Percentiles rank a stretch among this genome's conserved stretches.
phyloP scores from a whole-genome alignment of 495 filamentous ascomycete genomes.

The Cercophora scortea region DNA sequence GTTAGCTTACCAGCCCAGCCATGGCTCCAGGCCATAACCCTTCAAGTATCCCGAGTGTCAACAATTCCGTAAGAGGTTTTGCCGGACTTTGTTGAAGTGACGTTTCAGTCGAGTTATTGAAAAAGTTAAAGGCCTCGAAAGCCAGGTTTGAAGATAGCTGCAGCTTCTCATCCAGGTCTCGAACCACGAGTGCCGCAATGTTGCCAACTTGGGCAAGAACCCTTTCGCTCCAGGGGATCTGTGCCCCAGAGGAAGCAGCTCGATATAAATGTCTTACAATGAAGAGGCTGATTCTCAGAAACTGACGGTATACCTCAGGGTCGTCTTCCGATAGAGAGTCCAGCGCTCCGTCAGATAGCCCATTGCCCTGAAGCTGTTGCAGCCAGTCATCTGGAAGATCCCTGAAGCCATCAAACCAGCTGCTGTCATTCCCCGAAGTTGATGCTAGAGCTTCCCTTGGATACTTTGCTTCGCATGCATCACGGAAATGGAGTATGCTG shows the following conservation, averaged over 20 bases:
- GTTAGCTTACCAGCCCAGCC: conserved; percentile 23
- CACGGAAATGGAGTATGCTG: conserved; percentile 21
- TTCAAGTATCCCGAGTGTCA: conserved; percentile 36
- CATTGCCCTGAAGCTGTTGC: conserved; percentile 1
- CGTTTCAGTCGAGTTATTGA: conserved; percentile 4
- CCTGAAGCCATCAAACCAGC: conserved; percentile 18
- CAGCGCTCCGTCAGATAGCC: not conserved
- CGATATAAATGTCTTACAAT: conserved; percentile 16
- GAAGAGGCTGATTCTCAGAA: conserved; percentile 17
- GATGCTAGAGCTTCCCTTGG: conserved; percentile 1
- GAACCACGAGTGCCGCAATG: conserved; percentile 22
- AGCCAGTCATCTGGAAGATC: conserved; percentile 14
- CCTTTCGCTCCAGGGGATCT: conserved; percentile 14
- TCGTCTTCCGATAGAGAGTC: conserved; percentile 5
- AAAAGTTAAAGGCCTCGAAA: conserved; percentile 26
- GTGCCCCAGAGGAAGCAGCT: conserved; percentile 3
- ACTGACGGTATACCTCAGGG: conserved; percentile 18
- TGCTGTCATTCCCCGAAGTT: conserved; percentile 3
- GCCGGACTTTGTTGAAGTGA: not conserved
- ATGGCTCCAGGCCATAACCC: conserved; percentile 34
- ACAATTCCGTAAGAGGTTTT: conserved; percentile 2
- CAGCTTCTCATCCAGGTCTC: conserved; percentile 15
- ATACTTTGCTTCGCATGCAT: conserved; percentile 18
- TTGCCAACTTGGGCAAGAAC: conserved; percentile 17
- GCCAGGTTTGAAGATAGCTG: conserved; percentile 20